phyloP scores from a whole-genome alignment of 352 stramenopile species.

The Phytophthora pistaciae region DNA sequence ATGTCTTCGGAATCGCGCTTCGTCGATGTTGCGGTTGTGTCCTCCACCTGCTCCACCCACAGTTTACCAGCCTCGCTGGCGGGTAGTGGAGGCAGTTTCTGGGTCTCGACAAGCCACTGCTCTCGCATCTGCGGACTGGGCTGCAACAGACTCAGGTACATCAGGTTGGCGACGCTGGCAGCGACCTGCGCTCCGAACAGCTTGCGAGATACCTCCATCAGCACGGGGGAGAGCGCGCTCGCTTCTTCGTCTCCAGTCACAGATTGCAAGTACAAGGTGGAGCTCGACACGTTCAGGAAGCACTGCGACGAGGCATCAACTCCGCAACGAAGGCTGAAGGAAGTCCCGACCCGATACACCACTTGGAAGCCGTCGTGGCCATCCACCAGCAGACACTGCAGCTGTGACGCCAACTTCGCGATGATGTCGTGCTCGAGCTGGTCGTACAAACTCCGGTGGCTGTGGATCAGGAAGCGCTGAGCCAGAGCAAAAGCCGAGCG shows the following conservation, averaged over 20 bases:
- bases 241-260: constrained; percentile 41
- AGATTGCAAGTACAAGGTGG: constrained; percentile 49
- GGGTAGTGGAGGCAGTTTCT: constrained; percentile 62
- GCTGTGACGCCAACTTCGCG: constrained; percentile 23
- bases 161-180: constrained; percentile 66
- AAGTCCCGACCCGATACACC: constrained; percentile 55
- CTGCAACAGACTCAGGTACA: constrained; percentile 82
- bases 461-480: constrained; percentile 68
- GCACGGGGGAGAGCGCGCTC: constrained; percentile 50
- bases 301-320: constrained; percentile 36
- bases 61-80: constrained; percentile 29
- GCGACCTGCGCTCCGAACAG: constrained; percentile 58
- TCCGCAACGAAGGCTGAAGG: constrained; percentile 47
- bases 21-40: not conserved
- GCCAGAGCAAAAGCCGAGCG: constrained; percentile 45
- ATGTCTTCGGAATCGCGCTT: constrained; percentile 38
- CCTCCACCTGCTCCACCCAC: constrained; percentile 49
- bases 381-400: constrained; percentile 55
- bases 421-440: constrained; percentile 48
- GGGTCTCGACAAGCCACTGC: constrained; percentile 69
- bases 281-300: constrained; percentile 53
- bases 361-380: constrained; percentile 58
- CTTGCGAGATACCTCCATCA: constrained; percentile 69
- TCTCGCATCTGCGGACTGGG: constrained; percentile 38
- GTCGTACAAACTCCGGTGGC: constrained; percentile 50